phyloP scores from a whole-genome alignment of 2,329 filamentous ascomycete species.

The Mycosphaerella sp. region DNA sequence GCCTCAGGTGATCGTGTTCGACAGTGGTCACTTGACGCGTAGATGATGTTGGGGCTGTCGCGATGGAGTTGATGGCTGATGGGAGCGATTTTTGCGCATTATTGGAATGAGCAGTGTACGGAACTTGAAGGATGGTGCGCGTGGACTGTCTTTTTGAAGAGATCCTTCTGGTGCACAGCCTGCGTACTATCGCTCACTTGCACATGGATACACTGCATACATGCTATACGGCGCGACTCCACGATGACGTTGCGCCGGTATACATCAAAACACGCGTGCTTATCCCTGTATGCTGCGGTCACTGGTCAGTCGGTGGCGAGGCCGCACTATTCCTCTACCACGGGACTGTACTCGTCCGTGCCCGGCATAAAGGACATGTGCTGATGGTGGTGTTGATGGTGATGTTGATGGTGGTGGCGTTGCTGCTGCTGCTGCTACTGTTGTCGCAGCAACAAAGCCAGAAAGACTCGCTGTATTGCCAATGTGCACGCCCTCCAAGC shows the following conservation, averaged over 20 bases:
- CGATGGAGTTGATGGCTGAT: neutral
- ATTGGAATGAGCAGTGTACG: neutral
- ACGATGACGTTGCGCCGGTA: conserved; percentile 4
- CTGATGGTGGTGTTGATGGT: neutral
- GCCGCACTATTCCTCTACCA: conserved; percentile 3
- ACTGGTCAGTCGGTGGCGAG: neutral
- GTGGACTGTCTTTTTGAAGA: neutral
- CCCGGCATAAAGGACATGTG: neutral
- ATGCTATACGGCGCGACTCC: neutral
- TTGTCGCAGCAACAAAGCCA: neutral
- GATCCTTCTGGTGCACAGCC: conserved; percentile 4
- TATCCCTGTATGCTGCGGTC: conserved; percentile 3
- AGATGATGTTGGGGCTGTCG: neutral
- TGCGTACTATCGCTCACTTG: conserved; percentile 5
- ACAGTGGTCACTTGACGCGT: neutral
- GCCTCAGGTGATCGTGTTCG: neutral
- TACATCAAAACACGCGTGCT: neutral
- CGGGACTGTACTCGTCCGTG: neutral
- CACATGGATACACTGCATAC: conserved; percentile 11
- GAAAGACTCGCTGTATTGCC: too few relatives aligned
- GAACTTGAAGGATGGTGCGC: neutral
- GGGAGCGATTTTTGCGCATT: neutral
- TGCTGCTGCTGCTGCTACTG: neutral
- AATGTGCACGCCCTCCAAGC: too few relatives aligned
- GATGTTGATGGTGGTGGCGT: neutral